Base-by-base conservation (phyloP, 352 stramenopile species). In the Globisporangium splendens region DNA sequence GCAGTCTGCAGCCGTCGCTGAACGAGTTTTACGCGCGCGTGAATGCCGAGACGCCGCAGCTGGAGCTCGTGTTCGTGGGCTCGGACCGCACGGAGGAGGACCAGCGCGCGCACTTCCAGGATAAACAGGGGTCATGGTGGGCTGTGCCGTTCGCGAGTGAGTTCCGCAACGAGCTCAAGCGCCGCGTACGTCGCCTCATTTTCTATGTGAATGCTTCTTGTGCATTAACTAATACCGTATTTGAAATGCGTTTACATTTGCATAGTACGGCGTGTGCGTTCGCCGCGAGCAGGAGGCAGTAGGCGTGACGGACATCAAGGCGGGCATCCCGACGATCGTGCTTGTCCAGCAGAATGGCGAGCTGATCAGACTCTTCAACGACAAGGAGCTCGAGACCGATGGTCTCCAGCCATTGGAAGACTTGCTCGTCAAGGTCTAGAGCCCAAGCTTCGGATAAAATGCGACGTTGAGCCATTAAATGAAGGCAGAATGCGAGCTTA, bases 11-110 rank as follows among this genome's bases (percentile, higher is more conserved):
- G 61, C 86, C 86, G 31, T 54, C 66, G 52, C 69, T 95, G 33
- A 95, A 93, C 61, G 63, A 50, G 4, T 93, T 93, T 59, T 91
- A 91, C 67, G 54, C 72, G 51, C 53, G 73, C 7, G 71, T 75
- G 42, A 75, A 84, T 53, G 72, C 58, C 15, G 51, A 79, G 12
- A 66, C 39, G 22, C 61, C 72, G 14, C 51, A 66, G 48, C 35
- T 95, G 24, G 86, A 93, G 59, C 56, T 95, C 42, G 77, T 95
- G 8, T 91, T 95, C 62, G 71, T 95, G 1, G 68, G 86, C 49
- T 95, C 86, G 47, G 83, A 95, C 61, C 57, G 59, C 47, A 80
- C 73, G 8, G 78, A 67, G 0, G 62, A 67, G 24, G 83, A 88
- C 56, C 83, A 95, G 41, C 47, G 67, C 6, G 71, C 69, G 18